Conservation (phyloP, 164 flowering plant genomes). For the Amborella trichopoda region DNA sequence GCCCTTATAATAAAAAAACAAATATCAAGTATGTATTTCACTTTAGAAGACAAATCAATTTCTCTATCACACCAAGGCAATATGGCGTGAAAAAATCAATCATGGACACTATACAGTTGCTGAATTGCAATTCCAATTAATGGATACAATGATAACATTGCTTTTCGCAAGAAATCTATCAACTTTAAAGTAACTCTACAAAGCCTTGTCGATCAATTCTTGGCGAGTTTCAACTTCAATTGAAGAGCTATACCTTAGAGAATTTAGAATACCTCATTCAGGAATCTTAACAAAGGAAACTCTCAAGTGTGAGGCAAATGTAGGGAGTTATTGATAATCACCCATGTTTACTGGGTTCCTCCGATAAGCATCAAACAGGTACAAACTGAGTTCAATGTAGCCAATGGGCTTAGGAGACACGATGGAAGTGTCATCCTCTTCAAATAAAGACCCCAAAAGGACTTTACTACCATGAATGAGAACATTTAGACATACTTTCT, state of each 20-base stretch:
- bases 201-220: constrained; percentile 59
- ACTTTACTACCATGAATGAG: constrained; percentile 53
- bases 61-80: too few relatives aligned
- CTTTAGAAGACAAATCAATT: too few relatives aligned
- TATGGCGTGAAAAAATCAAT: too few relatives aligned
- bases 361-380: neutral
- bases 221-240: constrained; percentile 68
- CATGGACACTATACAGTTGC: constrained; percentile 50
- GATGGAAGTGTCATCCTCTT: constrained; percentile 14
- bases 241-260: constrained; percentile 41
- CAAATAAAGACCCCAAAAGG: constrained; percentile 35
- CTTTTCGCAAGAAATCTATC: constrained; percentile 69
- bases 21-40: too few relatives aligned
- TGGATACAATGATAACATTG: constrained; percentile 52
- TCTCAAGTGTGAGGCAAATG: constrained; percentile 79
- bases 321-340: constrained; percentile 20
- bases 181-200: constrained; percentile 57
- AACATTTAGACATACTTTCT: constrained; percentile 50
- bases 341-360: neutral
- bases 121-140: constrained; percentile 82
- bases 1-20: too few relatives aligned
- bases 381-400: constrained; percentile 31
- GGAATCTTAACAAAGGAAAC: constrained; percentile 85
- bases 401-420: constrained; percentile 15
- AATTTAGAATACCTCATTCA: constrained; percentile 66